Evolutionary conservation across 768 basidiomycete species (phyloP).

Genomic region (Pleurotus pulmonarius): DNA sequence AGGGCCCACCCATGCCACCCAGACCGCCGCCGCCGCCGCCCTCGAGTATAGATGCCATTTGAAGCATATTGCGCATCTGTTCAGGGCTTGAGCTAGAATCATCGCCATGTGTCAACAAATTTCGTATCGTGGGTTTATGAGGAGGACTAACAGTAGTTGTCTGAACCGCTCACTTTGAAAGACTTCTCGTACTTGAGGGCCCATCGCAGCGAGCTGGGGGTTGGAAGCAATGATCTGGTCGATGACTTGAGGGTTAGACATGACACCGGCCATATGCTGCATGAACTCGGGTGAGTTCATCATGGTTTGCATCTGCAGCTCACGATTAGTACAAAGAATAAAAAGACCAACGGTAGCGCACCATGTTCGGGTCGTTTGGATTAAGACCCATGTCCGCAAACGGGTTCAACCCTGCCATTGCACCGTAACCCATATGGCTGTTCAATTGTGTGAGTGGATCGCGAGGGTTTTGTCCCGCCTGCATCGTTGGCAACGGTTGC

Average conservation of each 20-base stretch:
- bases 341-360: conserved; percentile 27
- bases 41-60: conserved; percentile 57
- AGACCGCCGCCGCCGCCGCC: conserved; percentile 32
- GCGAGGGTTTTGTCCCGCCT: conserved; percentile 84
- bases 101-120: not conserved
- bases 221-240: conserved; percentile 84
- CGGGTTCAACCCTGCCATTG: conserved; percentile 86
- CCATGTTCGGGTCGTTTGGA: conserved; percentile 92
- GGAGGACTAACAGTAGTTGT: conserved; percentile 62
- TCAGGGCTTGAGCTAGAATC: conserved; percentile 68
- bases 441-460: conserved; percentile 87
- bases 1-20: conserved; percentile 2
- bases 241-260: conserved; percentile 85
- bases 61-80: conserved; percentile 68
- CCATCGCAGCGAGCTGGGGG: conserved; percentile 74
- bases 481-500: conserved; percentile 80
- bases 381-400: conserved; percentile 92
- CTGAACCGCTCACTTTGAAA: conserved; percentile 77
- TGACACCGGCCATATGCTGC: conserved; percentile 81
- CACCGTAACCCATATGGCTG: conserved; percentile 70
- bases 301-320: conserved; percentile 70
- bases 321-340: not conserved
- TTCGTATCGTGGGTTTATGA: not conserved
- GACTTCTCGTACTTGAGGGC: conserved; percentile 73
- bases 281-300: conserved; percentile 82